Evolutionary conservation across 148 eudicot genomes (phyloP).

Genomic region (Rhododendron griersonianum): DNA sequence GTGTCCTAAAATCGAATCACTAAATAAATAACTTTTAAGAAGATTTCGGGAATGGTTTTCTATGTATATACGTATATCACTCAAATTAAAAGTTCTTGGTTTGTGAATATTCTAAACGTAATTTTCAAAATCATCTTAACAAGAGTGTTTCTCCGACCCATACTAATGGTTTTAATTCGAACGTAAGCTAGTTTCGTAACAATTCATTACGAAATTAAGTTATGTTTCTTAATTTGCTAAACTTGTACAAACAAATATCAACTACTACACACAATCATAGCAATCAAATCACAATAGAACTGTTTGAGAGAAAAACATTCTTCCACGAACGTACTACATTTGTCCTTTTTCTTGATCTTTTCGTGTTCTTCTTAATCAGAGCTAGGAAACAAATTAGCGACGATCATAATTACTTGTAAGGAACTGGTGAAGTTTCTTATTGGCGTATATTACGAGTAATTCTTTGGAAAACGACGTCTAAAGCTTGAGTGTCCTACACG

Average conservation of each 20-base stretch:
- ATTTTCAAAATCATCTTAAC: not conserved
- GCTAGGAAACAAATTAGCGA: not conserved
- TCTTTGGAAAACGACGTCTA: not conserved
- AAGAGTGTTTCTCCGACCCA: not conserved
- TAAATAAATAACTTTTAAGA: no score
- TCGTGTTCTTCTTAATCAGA: not conserved
- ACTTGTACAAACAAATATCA: no score
- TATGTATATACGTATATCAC: not conserved
- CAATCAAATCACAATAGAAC: not conserved
- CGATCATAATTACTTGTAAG: not conserved
- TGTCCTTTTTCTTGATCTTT: no score
- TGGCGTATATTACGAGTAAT: not conserved
- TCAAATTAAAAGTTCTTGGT: not conserved
- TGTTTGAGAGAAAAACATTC: not conserved
- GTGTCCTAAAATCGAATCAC: not conserved
- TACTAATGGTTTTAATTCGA: no score
- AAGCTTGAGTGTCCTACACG: not conserved
- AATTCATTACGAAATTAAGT: no score
- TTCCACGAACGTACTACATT: not conserved
- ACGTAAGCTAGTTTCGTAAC: no score
- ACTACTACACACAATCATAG: not conserved
- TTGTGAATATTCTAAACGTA: not conserved
- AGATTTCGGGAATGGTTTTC: not conserved
- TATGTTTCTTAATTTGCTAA: no score
- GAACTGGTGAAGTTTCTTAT: not conserved